Base-by-base conservation (phyloP, 2,329 filamentous ascomycete species). In the Botrytis elliptica region DNA sequence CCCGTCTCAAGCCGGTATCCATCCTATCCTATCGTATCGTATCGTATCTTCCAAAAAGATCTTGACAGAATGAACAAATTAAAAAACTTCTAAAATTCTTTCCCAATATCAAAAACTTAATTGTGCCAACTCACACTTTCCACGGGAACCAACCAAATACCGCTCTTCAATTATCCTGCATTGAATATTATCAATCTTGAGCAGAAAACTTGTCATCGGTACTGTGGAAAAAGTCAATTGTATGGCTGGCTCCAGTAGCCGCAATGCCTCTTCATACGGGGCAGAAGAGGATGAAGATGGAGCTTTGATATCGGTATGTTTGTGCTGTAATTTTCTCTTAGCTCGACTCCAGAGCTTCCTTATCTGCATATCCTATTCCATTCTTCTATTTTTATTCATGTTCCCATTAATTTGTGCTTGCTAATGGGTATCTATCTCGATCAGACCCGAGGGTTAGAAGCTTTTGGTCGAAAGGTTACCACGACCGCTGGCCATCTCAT, bases 401-500 rank as follows among this genome's bases (percentile, higher is more conserved):
- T 18, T 44, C 36, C 59, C 20, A 40, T 16, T 49, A 36, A 38
- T n/a, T 52, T 52, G 49, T 52, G 49, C 44, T 64, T 63, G 59
- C 69, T 71, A 38, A 71, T 71, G 69, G 69, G 57, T 25, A 33
- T 62, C 59, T 42, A 33, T 18, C 46, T 46, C 64, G 49, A 71
- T 60, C 69, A 97, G 94, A 90, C 93, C 72, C 92, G 94, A 79
- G 93, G 96, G 77, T 86, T 98, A 79, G 95, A 98, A 84, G 93
- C 93, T 72, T 98, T 99, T 83, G 90, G 94, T 78, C 91, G 95
- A 81, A 99, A 98, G 84, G 94, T 98, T 76, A 96, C 95, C 44
- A 94, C 94, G 42, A 98, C 96, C 33, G 96, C 96, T 73, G 93
- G 90, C 80, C 94, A 97, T 83, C 87, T 99, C 78, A 97, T 98